Percentiles rank a stretch among this genome's conserved stretches.
Conservation (phyloP, 441 rosid species). For the Populus hybrid region DNA sequence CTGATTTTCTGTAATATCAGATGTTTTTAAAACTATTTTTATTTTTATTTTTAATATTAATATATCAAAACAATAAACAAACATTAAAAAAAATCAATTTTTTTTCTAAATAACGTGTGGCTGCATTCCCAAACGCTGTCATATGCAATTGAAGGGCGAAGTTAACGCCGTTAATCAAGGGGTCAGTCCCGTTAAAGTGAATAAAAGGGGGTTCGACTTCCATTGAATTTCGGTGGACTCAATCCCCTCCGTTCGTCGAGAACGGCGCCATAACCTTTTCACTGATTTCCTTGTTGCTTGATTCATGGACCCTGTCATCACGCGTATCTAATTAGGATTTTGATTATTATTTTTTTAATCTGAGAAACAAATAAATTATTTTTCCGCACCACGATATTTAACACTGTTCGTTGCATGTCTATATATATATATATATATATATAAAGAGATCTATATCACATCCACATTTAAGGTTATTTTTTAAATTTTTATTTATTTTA, state of each 20-base stretch:
- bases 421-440: too few species aligned
- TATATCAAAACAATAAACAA: too few species aligned
- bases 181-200: constrained; percentile 11
- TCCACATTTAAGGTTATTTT: too few species aligned
- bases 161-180: constrained; percentile 40
- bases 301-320: not conserved
- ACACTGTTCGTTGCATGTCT: not conserved
- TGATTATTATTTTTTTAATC: not conserved
- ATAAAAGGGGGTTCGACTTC: not conserved
- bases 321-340: not conserved
- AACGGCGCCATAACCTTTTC: constrained; percentile 19
- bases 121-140: too few species aligned
- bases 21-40: too few species aligned
- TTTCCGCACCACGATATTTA: not conserved
- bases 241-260: constrained; percentile 18
- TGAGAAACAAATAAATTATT: not conserved
- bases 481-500: too few species aligned
- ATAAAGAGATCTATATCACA: too few species aligned
- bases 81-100: too few species aligned
- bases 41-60: too few species aligned
- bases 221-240: not conserved
- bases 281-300: constrained; percentile 1
- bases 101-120: too few species aligned
- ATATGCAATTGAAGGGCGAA: not conserved
- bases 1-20: not conserved